These are phyloP conservation scores for Parafenestella ontariensis DNA, from an alignment of 2,329 filamentous ascomycete species.

Conservation along the genomic window DNA sequence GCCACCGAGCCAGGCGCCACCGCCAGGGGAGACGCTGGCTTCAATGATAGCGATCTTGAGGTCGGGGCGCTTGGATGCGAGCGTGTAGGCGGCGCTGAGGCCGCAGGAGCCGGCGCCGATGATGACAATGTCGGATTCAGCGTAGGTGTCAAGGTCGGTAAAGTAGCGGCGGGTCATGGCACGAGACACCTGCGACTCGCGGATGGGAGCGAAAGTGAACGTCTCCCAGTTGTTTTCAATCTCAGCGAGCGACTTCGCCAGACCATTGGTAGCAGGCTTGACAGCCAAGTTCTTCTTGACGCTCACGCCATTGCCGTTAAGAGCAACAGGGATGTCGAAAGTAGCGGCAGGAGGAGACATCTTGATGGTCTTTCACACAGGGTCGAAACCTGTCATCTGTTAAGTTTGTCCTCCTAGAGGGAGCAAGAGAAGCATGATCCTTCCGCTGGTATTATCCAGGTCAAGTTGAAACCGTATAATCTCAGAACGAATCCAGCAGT, in stretches of 20 bases:
- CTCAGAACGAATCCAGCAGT: slow-evolving; percentile 66
- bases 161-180: slow-evolving; percentile 97
- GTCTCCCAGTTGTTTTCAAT: slow-evolving; percentile 79
- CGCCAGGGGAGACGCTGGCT: slow-evolving; percentile 81
- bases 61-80: slow-evolving; percentile 84
- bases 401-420: slow-evolving; percentile 35
- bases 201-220: slow-evolving; percentile 85
- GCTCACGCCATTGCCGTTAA: slow-evolving; percentile 26
- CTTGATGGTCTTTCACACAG: slow-evolving; percentile 35
- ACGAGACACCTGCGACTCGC: slow-evolving; percentile 89
- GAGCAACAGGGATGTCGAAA: slow-evolving; percentile 54
- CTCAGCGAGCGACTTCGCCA: slow-evolving; percentile 65
- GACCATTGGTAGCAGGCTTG: slow-evolving; percentile 53
- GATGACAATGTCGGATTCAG: slow-evolving; percentile 93
- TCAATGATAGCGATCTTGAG: slow-evolving; percentile 92
- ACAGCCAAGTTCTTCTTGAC: slow-evolving; percentile 54
- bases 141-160: slow-evolving; percentile 83
- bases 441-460: slow-evolving; percentile 99
- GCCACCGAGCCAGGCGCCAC: slow-evolving; percentile 90
- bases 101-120: slow-evolving; percentile 90
- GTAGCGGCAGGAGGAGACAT: slow-evolving; percentile 82
- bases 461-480: slow-evolving; percentile 96
- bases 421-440: slow-evolving; percentile 81
- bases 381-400: slow-evolving; percentile 41
- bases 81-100: slow-evolving; percentile 81